Evolutionary conservation across 176 grass and related monocot species (phyloP).

Genomic region (Oryza brachyantha): DNA sequence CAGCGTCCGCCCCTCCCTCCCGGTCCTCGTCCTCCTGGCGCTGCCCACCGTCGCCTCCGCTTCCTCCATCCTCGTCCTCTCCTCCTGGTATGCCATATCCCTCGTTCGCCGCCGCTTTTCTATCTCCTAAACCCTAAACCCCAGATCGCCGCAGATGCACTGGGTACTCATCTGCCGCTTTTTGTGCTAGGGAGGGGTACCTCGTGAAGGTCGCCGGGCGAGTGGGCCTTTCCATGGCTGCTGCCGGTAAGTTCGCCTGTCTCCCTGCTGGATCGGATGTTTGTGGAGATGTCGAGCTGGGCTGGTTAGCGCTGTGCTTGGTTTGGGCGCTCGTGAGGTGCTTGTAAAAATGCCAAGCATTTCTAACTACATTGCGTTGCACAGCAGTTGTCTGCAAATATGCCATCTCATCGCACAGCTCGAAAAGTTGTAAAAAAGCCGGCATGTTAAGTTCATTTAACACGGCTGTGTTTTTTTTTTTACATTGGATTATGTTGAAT

Average conservation of each 20-base stretch:
- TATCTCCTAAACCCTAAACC: constrained; percentile 42
- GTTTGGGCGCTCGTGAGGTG: constrained; percentile 15
- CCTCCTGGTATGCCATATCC: constrained; percentile 45
- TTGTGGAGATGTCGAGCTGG: not conserved
- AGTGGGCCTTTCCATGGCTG: constrained; percentile 32
- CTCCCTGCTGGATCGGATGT: constrained; percentile 11
- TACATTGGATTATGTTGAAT: not conserved
- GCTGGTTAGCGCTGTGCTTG: not conserved
- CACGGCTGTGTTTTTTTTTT: not conserved
- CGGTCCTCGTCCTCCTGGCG: constrained; percentile 56
- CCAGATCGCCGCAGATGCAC: not conserved
- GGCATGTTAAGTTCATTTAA: not conserved
- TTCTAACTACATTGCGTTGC: not conserved
- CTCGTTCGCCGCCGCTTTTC: not conserved
- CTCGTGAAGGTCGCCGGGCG: constrained; percentile 38
- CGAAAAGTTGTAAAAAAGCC: constrained; percentile 27
- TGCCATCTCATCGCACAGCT: not conserved
- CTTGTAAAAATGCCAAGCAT: constrained; percentile 38
- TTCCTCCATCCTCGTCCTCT: constrained; percentile 44
- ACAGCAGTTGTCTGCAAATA: constrained; percentile 8
- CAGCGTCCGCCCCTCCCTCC: constrained; percentile 57
- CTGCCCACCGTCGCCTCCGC: constrained; percentile 36
- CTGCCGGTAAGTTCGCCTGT: constrained; percentile 45
- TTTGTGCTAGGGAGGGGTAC: constrained; percentile 51
- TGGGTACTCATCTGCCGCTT: constrained; percentile 7